These are phyloP conservation scores for Penicillium griseofulvum DNA, from an alignment of 2,329 filamentous ascomycete genomes.

Conservation along the genomic window DNA sequence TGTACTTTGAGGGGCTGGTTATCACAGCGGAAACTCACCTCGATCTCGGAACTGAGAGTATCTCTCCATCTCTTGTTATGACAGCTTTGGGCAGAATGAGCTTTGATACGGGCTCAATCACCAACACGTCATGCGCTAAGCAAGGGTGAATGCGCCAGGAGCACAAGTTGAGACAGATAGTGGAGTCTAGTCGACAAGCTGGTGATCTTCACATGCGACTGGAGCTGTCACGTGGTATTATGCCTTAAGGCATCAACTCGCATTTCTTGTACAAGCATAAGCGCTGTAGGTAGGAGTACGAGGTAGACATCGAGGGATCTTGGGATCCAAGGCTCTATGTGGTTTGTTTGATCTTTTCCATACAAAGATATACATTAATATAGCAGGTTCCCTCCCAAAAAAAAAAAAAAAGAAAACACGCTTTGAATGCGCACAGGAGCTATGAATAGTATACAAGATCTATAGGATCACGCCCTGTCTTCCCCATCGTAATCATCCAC, in stretches of 20 bases:
- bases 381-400: neutral
- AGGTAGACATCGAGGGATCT: neutral
- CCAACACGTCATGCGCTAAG: neutral
- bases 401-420: neutral
- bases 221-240: neutral
- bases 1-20: neutral
- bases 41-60: conserved; percentile 90
- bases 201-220: conserved; percentile 8
- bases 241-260: neutral
- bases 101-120: neutral
- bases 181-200: neutral
- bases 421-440: neutral
- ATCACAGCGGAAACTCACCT: conserved; percentile 53
- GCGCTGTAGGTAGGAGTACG: neutral
- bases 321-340: no score
- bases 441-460: conserved; percentile 10
- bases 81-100: neutral
- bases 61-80: conserved; percentile 70
- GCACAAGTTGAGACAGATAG: neutral
- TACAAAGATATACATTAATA: neutral
- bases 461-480: conserved; percentile 4
- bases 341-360: neutral
- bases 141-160: no score
- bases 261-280: neutral
- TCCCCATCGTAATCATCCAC: conserved; percentile 22